Conservation (phyloP, 73 alveolate species). For the Tetrahymena elliotti region DNA sequence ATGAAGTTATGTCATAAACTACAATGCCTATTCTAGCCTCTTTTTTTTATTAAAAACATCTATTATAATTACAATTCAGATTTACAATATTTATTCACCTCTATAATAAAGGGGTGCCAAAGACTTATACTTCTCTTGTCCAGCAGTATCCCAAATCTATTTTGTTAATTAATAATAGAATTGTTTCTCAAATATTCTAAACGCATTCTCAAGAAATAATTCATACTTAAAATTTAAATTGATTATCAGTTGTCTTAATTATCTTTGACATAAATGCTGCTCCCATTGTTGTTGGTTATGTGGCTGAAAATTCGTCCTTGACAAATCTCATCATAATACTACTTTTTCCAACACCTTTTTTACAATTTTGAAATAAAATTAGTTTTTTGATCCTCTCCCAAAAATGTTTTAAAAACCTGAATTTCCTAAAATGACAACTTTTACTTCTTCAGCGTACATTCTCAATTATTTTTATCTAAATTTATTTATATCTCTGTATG, state of each 20-base stretch:
- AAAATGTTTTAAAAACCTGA: background rate
- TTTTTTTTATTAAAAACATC: background rate
- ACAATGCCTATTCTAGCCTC: background rate
- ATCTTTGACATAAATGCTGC: background rate
- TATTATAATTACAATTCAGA: background rate
- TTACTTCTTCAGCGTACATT: background rate
- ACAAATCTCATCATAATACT: background rate
- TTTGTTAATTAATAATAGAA: background rate
- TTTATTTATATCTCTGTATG: background rate
- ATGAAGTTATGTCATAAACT: background rate
- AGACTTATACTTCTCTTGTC: conserved; percentile 40
- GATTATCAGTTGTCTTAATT: background rate
- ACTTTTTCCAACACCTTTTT: background rate
- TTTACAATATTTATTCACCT: background rate
- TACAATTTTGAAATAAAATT: background rate
- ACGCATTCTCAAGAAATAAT: background rate
- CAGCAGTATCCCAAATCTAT: conserved; percentile 47
- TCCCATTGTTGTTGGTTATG: background rate
- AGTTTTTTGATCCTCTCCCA: background rate
- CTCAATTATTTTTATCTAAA: background rate
- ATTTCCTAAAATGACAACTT: background rate
- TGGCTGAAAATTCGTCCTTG: background rate
- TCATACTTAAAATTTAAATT: background rate
- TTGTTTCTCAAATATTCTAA: background rate
- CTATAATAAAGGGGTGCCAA: conserved; percentile 38